Conservation (phyloP, 805 yeast genomes). For the Barnettozyma salicaria region DNA sequence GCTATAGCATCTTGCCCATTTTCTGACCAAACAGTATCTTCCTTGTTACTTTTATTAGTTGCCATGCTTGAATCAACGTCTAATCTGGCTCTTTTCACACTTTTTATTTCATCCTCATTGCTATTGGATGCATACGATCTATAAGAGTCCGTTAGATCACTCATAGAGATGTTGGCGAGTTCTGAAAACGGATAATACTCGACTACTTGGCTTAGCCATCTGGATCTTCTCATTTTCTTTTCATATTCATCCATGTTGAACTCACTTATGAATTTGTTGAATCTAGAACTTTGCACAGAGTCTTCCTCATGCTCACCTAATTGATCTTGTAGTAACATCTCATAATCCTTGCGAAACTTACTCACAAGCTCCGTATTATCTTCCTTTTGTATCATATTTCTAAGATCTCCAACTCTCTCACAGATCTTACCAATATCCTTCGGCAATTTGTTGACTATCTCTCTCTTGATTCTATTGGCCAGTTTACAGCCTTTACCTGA, state of each 20-base stretch:
- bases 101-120: not conserved
- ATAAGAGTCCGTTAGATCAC: constrained; percentile 47
- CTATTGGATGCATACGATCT: constrained; percentile 3
- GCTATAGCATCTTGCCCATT: too few species aligned
- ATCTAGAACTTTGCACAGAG: constrained; percentile 48
- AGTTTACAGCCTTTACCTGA: constrained; percentile 86
- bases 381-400: constrained; percentile 48
- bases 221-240: constrained; percentile 51
- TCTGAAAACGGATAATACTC: constrained; percentile 79
- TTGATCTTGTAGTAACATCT: constrained; percentile 30
- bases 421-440: constrained; percentile 64
- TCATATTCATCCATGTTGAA: constrained; percentile 48
- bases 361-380: constrained; percentile 33
- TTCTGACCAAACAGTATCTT: too few species aligned
- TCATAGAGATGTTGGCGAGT: constrained; percentile 53
- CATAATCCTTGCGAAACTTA: constrained; percentile 22
- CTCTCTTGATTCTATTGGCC: constrained; percentile 75
- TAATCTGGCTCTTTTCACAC: too few species aligned
- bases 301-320: constrained; percentile 65
- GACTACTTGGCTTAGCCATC: constrained; percentile 86
- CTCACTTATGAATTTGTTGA: constrained; percentile 60
- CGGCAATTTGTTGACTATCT: constrained; percentile 60
- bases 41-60: too few species aligned
- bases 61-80: too few species aligned
- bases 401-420: constrained; percentile 58